Conservation (phyloP, 2,329 filamentous ascomycete genomes). For the Chalara sp. region DNA sequence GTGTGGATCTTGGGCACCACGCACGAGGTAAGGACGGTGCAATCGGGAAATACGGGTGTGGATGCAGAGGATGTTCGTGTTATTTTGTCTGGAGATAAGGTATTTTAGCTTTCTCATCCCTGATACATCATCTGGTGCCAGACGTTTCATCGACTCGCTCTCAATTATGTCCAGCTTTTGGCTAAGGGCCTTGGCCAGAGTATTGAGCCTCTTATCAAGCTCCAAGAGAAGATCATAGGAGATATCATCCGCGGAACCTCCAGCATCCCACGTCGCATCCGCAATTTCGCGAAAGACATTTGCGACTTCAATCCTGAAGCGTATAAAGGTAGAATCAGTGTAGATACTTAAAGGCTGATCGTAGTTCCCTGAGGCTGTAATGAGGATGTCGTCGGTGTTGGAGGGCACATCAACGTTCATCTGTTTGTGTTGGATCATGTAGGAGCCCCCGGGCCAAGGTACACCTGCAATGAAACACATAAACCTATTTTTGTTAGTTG, state of each 20-base stretch:
- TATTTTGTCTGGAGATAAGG: too few species aligned
- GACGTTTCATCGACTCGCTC: too few species aligned
- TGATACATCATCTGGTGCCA: too few species aligned
- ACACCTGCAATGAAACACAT: not conserved
- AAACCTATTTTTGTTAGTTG: not conserved
- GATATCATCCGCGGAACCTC: not conserved
- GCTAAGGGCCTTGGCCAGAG: too few species aligned
- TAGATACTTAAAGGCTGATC: not conserved
- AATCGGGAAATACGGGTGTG: not conserved
- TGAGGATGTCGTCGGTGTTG: not conserved
- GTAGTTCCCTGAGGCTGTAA: not conserved
- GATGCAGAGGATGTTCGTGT: too few species aligned
- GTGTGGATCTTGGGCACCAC: not conserved
- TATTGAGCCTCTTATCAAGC: not conserved
- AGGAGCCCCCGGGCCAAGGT: not conserved
- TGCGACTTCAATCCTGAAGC: not conserved
- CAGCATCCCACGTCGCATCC: not conserved
- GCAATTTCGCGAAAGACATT: not conserved
- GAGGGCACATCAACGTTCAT: not conserved
- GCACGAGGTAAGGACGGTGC: not conserved
- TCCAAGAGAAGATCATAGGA: not conserved
- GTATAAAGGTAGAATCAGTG: not conserved
- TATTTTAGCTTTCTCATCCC: too few species aligned
- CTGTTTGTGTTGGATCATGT: not conserved
- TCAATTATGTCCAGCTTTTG: too few species aligned